Evolutionary conservation across 2,329 filamentous ascomycete genomes (phyloP), one percentile per base, ranked within the genome.

Genomic region (Cryphonectria parasitica): DNA sequence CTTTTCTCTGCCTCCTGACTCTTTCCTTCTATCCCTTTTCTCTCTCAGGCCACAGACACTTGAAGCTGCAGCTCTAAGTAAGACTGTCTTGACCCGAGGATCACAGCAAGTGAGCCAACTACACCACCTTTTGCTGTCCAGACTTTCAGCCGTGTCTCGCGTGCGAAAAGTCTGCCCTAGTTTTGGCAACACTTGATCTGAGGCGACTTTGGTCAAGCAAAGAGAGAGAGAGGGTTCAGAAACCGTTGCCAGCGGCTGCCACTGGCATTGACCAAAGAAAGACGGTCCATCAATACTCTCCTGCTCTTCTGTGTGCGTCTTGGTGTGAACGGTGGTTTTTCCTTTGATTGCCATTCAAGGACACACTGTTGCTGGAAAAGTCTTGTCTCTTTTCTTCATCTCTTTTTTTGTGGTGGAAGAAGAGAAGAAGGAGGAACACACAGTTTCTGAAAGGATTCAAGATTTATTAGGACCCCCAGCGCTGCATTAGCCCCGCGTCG

Each of bases 401-500:
- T 49, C 17, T 22, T 49, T 8, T 17, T 49, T 13, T 13, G 52
- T 56, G 54, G 4, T 5, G 19, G 25, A 58, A 34, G 52, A 34
- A 31, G 5, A 28, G 10, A 4, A 17, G 54, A 58, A 31, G 54
- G n/a, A 22, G 22, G 22, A 49, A n/a, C 45, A n/a, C 22, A n/a
- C 22, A 2, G 13, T 22, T 34, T 34, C 19, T 1, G 25, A 31
- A 31, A 58, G 25, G 54, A 2, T 34, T 15, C 54, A 31, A 58
- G 25, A 17, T 31, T 58, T 31, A 58, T 58, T 34, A 34, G 54
- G 54, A 58, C 28, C 17, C 52, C 17, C 28, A 31, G 54, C 6
- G 54, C 54, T 31, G 54, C 54, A 58, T 58, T 34, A 58, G 54
- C 54, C 54, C 54, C 54, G 54, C 54, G 28, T 19, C 17, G 54